phyloP scores from a whole-genome alignment of 2,329 filamentous ascomycete genomes.

The Aspergillus sp. region DNA sequence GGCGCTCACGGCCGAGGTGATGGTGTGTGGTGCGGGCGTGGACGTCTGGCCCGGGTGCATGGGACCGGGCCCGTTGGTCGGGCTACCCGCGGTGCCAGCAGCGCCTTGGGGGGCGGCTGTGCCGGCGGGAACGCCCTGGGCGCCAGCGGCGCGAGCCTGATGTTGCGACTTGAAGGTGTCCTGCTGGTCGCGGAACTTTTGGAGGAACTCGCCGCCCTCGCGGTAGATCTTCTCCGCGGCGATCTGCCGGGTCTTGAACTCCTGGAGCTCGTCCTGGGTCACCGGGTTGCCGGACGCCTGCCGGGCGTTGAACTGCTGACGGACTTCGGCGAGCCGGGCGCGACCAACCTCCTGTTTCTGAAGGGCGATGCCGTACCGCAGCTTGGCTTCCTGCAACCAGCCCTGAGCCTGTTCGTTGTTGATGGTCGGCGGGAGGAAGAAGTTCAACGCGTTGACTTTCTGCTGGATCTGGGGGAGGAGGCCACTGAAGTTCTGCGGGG shows the following conservation, averaged over 20 bases:
- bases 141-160: slow-evolving; percentile 19
- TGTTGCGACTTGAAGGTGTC: slow-evolving; percentile 43
- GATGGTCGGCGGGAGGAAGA: slow-evolving; percentile 47
- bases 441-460: slow-evolving; percentile 45
- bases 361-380: slow-evolving; percentile 48
- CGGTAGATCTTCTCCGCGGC: slow-evolving; percentile 40
- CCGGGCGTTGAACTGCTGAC: slow-evolving; percentile 38
- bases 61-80: slow-evolving; percentile 24
- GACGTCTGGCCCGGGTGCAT: slow-evolving; percentile 34
- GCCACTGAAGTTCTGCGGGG: slow-evolving; percentile 40
- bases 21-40: slow-evolving; percentile 45
- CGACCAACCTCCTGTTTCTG: slow-evolving; percentile 50
- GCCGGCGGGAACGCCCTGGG: slow-evolving; percentile 11
- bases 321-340: slow-evolving; percentile 42
- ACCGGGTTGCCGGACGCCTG: slow-evolving; percentile 37
- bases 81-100: slow-evolving; percentile 18
- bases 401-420: slow-evolving; percentile 42
- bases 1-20: slow-evolving; percentile 49
- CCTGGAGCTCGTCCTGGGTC: slow-evolving; percentile 42
- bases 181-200: slow-evolving; percentile 50
- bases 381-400: slow-evolving; percentile 48
- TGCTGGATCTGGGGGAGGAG: slow-evolving; percentile 47
- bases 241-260: slow-evolving; percentile 42
- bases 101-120: slow-evolving; percentile 18
- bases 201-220: slow-evolving; percentile 47